These are phyloP conservation scores for Solanum lycopersicoides DNA, from an alignment of 257 asterid species.

Conservation along the genomic window DNA sequence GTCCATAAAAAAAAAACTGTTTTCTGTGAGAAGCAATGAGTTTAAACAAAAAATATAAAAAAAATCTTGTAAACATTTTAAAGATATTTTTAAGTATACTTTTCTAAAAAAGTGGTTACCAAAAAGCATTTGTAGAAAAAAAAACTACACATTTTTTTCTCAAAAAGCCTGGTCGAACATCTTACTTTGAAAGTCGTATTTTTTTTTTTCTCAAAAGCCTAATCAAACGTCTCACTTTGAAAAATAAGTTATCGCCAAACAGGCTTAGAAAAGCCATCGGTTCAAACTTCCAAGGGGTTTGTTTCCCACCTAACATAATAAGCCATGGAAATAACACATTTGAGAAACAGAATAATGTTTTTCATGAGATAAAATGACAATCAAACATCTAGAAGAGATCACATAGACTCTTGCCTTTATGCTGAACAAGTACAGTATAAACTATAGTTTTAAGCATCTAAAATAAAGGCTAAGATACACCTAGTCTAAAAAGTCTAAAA, in stretches of 20 bases:
- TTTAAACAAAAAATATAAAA: background rate
- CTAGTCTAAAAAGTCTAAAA: background rate
- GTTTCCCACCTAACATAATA: background rate
- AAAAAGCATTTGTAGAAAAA: no score
- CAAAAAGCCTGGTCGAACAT: no score
- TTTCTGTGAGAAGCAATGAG: background rate
- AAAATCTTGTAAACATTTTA: no score
- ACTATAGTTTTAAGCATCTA: background rate
- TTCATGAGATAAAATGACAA: background rate
- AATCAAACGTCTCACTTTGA: background rate
- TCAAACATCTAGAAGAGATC: background rate
- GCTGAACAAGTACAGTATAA: background rate
- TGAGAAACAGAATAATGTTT: background rate
- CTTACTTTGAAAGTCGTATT: no score
- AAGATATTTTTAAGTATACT: background rate
- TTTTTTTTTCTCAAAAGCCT: no score
- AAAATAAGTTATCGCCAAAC: background rate
- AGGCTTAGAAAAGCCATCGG: background rate
- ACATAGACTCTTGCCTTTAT: background rate
- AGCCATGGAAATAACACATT: background rate
- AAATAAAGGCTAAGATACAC: background rate
- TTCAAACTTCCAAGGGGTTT: background rate
- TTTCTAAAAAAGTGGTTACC: background rate
- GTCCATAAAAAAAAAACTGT: no score
- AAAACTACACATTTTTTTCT: background rate